Conservation (phyloP, 148 eudicot genomes). For the Silene latifolia region DNA sequence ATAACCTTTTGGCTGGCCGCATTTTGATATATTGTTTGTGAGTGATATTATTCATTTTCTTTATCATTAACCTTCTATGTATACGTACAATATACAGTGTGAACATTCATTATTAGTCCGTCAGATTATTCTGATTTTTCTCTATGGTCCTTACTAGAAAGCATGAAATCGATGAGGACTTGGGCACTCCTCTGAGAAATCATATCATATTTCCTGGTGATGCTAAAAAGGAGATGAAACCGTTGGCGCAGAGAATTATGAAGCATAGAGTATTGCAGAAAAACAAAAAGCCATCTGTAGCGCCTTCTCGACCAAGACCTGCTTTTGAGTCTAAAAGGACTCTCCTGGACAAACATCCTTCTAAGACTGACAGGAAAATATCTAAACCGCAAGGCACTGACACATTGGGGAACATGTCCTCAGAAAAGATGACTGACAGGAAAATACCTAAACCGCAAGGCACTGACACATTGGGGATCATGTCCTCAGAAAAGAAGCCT, state of each 20-base stretch:
- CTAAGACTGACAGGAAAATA: conserved; percentile 23
- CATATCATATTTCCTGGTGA: conserved; percentile 64
- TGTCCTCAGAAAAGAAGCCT: conserved; percentile 24
- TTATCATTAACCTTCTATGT: not conserved
- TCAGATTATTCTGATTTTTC: conserved; percentile 6
- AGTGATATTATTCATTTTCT: conserved; percentile 27
- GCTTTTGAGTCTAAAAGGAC: conserved; percentile 31
- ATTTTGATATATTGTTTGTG: conserved; percentile 90
- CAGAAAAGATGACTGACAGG: conserved; percentile 11
- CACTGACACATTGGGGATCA: conserved; percentile 24
- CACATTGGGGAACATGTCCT: conserved; percentile 21
- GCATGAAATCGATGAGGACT: conserved; percentile 56
- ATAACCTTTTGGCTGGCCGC: conserved; percentile 64
- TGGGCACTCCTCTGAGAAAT: conserved; percentile 64
- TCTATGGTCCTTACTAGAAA: conserved; percentile 42
- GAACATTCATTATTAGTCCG: not conserved
- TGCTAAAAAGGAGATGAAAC: conserved; percentile 32
- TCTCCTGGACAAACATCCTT: conserved; percentile 30
- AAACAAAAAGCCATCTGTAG: conserved; percentile 27
- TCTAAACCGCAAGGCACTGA: conserved; percentile 33
- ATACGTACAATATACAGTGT: not conserved
- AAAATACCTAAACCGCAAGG: conserved; percentile 31
- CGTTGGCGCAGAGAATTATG: conserved; percentile 20
- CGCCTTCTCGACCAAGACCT: conserved; percentile 28
- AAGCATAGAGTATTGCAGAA: conserved; percentile 22